Conservation (phyloP, 306 rosid species). For the Argentina anserina region DNA sequence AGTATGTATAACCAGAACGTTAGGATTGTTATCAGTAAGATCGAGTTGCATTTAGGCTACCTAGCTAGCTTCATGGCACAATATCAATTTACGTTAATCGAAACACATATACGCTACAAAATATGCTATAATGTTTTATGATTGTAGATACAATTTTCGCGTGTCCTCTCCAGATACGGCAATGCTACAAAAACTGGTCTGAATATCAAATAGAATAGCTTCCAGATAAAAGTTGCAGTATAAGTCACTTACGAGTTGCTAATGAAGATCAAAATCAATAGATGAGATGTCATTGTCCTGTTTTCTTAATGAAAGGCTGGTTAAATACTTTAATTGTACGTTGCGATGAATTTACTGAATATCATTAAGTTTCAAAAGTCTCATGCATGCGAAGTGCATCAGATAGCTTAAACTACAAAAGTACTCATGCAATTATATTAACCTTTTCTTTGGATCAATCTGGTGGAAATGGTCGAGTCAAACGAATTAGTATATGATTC, state of each 20-base stretch:
- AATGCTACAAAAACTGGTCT: too few relatives aligned
- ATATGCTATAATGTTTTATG: too few relatives aligned
- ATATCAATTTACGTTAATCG: too few relatives aligned
- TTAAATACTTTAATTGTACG: neutral
- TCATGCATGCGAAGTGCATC: neutral
- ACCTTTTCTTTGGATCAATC: neutral
- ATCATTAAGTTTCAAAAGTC: neutral
- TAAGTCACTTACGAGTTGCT: neutral
- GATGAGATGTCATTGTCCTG: neutral
- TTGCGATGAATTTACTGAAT: neutral
- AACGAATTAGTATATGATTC: neutral
- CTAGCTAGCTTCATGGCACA: too few relatives aligned
- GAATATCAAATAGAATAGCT: too few relatives aligned
- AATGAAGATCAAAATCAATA: neutral
- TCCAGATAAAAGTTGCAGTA: neutral
- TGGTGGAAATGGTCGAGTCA: neutral
- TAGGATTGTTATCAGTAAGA: too few relatives aligned
- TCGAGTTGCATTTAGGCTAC: too few relatives aligned
- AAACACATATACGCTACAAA: too few relatives aligned
- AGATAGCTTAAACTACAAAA: neutral
- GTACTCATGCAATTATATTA: neutral
- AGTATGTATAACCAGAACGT: neutral
- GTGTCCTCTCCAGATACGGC: neutral
- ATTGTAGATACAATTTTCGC: too few relatives aligned
- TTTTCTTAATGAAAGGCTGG: neutral